Percentiles rank a stretch among this genome's conserved stretches.
Evolutionary conservation across 2,329 filamentous ascomycete species (phyloP).

Genomic region (Cladophialophora exuberans): DNA sequence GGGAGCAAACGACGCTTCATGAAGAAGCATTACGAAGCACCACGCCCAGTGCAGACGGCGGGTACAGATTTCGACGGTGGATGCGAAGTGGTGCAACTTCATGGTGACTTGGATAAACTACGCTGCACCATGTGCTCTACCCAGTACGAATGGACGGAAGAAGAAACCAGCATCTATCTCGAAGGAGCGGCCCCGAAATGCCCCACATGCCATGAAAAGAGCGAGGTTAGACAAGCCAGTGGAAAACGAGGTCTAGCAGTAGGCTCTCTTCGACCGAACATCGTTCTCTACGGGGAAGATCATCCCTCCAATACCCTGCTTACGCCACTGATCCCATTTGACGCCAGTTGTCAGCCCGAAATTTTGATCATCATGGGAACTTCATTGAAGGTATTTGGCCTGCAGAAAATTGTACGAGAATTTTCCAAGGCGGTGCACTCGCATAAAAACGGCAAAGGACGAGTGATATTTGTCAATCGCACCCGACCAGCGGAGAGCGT

Average conservation of each 20-base stretch:
- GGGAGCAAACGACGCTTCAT: conserved; percentile 66
- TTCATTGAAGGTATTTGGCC: conserved; percentile 70
- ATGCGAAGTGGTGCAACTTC: conserved; percentile 63
- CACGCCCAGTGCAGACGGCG: conserved; percentile 25
- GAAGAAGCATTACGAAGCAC: conserved; percentile 42
- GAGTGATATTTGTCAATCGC: conserved; percentile 73
- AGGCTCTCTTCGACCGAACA: conserved; percentile 70
- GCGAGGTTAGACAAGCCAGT: conserved; percentile 63
- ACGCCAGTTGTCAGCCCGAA: conserved; percentile 66
- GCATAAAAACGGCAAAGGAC: conserved; percentile 60
- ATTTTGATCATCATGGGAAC: conserved; percentile 72
- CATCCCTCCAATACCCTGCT: conserved; percentile 71
- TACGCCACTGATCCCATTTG: conserved; percentile 69
- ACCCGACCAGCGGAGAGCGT: conserved; percentile 72
- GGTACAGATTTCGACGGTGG: conserved; percentile 41
- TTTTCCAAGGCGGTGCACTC: conserved; percentile 71
- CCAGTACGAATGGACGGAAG: conserved; percentile 47
- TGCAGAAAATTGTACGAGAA: conserved; percentile 71
- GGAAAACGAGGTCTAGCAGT: conserved; percentile 70
- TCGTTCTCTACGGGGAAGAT: conserved; percentile 75
- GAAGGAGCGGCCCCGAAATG: conserved; percentile 69
- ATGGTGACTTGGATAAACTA: conserved; percentile 68
- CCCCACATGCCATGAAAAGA: conserved; percentile 66
- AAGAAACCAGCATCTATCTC: conserved; percentile 53
- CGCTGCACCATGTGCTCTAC: conserved; percentile 55